Conservation (phyloP, 2,329 filamentous ascomycete genomes). For the Lasiodiplodia citricola region DNA sequence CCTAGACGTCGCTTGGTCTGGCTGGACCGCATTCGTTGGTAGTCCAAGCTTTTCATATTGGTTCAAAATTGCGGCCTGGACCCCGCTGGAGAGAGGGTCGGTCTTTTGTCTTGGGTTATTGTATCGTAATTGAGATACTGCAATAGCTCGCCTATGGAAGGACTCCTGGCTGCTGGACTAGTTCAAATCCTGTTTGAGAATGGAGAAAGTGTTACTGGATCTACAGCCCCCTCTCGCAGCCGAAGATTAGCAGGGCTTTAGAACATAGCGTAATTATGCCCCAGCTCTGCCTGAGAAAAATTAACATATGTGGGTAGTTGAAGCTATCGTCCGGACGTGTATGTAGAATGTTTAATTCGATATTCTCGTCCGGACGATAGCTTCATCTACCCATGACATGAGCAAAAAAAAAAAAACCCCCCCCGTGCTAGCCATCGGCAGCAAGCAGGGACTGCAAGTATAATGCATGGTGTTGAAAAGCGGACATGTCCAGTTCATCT, state of each 20-base stretch:
- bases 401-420: too few relatives aligned
- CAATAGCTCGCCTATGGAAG: constrained; percentile 4
- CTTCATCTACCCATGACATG: too few relatives aligned
- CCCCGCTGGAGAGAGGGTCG: constrained; percentile 16
- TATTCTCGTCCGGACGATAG: too few relatives aligned
- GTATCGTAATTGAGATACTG: constrained; percentile 19
- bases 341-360: too few relatives aligned
- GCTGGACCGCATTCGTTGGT: constrained; percentile 15
- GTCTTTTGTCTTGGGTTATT: constrained; percentile 17
- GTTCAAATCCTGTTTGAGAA: background rate
- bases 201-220: background rate
- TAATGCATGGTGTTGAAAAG: background rate
- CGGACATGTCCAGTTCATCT: background rate
- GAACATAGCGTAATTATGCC: too few relatives aligned
- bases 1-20: background rate
- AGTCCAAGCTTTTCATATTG: background rate
- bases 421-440: too few relatives aligned
- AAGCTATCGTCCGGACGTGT: too few relatives aligned
- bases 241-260: too few relatives aligned
- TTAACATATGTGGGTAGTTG: too few relatives aligned
- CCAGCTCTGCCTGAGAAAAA: too few relatives aligned
- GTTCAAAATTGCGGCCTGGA: constrained; percentile 11
- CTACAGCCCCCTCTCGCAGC: background rate
- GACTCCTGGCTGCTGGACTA: background rate
- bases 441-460: too few relatives aligned